Conservation (phyloP, 768 basidiomycete genomes). For the Ramaria sp. region DNA sequence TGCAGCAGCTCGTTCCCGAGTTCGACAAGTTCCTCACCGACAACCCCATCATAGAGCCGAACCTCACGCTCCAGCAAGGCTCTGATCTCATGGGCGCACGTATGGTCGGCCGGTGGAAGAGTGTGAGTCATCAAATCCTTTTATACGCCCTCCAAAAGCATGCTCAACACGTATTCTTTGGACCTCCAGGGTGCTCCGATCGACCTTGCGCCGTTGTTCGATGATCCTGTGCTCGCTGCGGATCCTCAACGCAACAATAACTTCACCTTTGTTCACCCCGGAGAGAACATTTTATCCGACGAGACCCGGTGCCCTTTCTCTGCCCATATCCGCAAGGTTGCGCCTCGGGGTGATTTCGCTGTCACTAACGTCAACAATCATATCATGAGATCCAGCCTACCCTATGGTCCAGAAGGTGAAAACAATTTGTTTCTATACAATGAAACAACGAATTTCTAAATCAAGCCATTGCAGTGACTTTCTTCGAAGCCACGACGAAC, state of each 20-base stretch:
- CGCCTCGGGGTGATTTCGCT: conserved; percentile 19
- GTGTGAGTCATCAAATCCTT: conserved; percentile 3
- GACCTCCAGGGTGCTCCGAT: conserved; percentile 16
- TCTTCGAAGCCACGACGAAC: conserved; percentile 22
- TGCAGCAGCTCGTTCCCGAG: conserved; percentile 23
- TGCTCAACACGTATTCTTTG: too few species aligned
- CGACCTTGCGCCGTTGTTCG: conserved; percentile 17
- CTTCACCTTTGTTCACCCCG: conserved; percentile 17
- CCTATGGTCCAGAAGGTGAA: conserved; percentile 36
- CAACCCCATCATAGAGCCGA: conserved; percentile 14
- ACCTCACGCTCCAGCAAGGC: conserved; percentile 13
- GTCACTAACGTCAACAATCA: conserved; percentile 14
- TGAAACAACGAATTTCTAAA: background rate
- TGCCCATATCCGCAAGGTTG: conserved; percentile 20
- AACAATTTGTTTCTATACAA: background rate
- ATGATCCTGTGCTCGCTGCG: conserved; percentile 17
- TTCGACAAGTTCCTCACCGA: conserved; percentile 19
- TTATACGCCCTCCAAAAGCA: background rate
- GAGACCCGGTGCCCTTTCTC: conserved; percentile 22
- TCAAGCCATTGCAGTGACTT: conserved; percentile 19
- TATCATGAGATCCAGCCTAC: conserved; percentile 39
- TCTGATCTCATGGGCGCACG: conserved; percentile 22
- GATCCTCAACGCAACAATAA: conserved; percentile 20
- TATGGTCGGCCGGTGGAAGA: conserved; percentile 25
- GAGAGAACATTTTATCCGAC: conserved; percentile 11